Conservation (phyloP, 495 filamentous ascomycete species). For the Lasiosphaeria ovina region DNA sequence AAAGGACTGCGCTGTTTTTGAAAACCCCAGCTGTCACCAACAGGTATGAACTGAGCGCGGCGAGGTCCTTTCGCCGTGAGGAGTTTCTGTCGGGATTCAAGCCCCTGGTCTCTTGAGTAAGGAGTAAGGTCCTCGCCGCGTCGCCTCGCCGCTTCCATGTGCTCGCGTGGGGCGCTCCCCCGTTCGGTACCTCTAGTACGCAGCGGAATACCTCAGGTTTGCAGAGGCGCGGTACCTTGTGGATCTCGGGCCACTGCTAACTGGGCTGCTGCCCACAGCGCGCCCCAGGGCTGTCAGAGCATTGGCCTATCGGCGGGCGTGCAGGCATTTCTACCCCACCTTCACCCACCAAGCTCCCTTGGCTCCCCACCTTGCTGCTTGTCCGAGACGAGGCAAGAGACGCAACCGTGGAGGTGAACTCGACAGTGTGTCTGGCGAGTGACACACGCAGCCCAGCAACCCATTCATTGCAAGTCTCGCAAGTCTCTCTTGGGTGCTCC, state of each 20-base stretch:
- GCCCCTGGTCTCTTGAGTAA: too few species aligned
- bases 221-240: too few species aligned
- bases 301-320: constrained; percentile 2
- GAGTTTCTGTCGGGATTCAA: too few species aligned
- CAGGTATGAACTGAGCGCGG: too few species aligned
- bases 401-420: background rate
- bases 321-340: background rate
- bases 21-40: background rate
- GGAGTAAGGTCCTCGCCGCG: too few species aligned
- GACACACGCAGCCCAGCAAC: constrained; percentile 2
- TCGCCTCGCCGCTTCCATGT: too few species aligned
- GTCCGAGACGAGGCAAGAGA: constrained; percentile 1
- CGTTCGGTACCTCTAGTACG: too few species aligned
- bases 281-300: constrained; percentile 1
- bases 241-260: too few species aligned
- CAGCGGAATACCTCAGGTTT: too few species aligned
- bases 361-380: background rate
- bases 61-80: too few species aligned
- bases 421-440: background rate
- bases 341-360: constrained; percentile 6
- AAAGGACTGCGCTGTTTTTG: background rate
- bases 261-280: background rate
- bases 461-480: background rate
- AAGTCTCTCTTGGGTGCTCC: too few species aligned
- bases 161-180: too few species aligned